Evolutionary conservation across 177 flowering plant species (phyloP), one percentile per base, ranked within the genome.

Genomic region (Vitis hybrid): DNA sequence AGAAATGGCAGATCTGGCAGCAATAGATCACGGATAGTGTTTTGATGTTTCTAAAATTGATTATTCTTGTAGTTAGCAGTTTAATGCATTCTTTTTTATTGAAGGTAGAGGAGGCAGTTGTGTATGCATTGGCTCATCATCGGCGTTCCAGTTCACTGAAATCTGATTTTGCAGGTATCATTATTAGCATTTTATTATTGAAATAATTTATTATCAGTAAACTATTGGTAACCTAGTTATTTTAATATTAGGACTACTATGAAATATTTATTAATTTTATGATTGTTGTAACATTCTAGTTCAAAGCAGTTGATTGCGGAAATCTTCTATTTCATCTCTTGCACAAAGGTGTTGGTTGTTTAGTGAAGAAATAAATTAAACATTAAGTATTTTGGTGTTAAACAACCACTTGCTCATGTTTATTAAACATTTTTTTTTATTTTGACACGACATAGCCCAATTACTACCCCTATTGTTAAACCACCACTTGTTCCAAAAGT

Each of bases 91-190:
- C 67, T 29, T 60, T 66, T 64, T 58, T 70, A 19, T 72, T 66
- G 55, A 78, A 90, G 98, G 93, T 90, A 60, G 97, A 90, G 80
- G 93, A 92, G 73, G 93, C 94, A 29, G 77, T 90, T 66, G 73
- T 78, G 39, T 69, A 89, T 67, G 88, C 89, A 65, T 79, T 92
- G 97, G 90, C 91, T 62, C 89, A 80, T 52, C 74, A 82, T 12
- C 82, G 97, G 29, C 86, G 82, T 5, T 77, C 81, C 66, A 80
- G 66, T 78, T 65, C 61, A 15, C n/a, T 70, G 33, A 87, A 75
- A 84, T 53, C 75, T 77, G 75, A 76, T 70, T 12, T 51, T 16
- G 61, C 78, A 68, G 81, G 84, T 78, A 15, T 9, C 16, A 18
- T 72, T 13, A 56, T 26, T 57, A 16, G 51, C 58, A 18, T 33